Evolutionary conservation across 345 rosid genomes (phyloP), one percentile per base, ranked within the genome.

Genomic region (Citrus sp.): DNA sequence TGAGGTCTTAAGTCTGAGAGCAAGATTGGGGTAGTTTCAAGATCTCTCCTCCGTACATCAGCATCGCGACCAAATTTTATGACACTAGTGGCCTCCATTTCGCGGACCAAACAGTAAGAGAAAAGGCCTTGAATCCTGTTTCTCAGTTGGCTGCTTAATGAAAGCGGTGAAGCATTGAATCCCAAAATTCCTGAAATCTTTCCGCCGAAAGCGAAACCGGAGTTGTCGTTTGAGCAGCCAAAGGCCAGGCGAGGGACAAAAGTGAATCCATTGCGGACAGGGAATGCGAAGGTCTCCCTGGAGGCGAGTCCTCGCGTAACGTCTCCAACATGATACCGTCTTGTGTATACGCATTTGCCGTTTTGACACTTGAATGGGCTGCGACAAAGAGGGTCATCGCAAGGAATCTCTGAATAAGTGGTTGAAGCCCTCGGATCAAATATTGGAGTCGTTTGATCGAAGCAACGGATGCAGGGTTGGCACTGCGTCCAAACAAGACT

Each of bases 41-140:
- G 4, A 14, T 37, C 72, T 4, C 35, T 46, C n/a, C 32, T 7
- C 2, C 10, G 66, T 30, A 46, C 22, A 21, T 1, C n/a, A 6
- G 55, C 66, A 54, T 70, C 83, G 25, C 40, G 60, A 8, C 73
- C 73, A 27, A 70, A 70, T n/a, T 37, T 76, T 14, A 71, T 19
- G 30, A 46, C 18, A 7, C 55, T 67, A 6, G 16, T 34, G 22
- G 76, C 76, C n/a, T 73, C 77, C 59, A 40, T 35, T 60, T 68
- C 65, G 2, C 32, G 18, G 5, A 77, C 80, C 46, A 65, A 63
- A 6, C 76, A 67, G 12, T 51, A 73, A 16, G 84, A 73, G 75
- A 71, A 71, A 21, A 28, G 24, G 34, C 37, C 59, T 70, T 24
- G 37, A 46, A 25, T 7, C 9, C 13, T 27, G 9, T 0, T 61